These are phyloP conservation scores for Boletus vermiculosoides DNA, from an alignment of 768 basidiomycete genomes.

Conservation along the genomic window DNA sequence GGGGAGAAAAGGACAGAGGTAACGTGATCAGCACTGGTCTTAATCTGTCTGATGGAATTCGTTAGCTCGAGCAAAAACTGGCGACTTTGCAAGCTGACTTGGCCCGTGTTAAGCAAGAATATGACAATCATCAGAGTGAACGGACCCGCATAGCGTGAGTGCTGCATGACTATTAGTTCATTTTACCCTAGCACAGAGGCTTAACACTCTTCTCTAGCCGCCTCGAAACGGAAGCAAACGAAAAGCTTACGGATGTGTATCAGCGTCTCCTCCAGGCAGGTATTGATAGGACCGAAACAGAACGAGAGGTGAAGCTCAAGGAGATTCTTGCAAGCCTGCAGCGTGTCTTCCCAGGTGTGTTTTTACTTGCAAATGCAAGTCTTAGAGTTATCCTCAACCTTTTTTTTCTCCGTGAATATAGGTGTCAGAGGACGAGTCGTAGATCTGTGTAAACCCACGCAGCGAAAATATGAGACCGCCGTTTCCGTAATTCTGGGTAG, in stretches of 20 bases:
- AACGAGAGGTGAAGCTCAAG: slow-evolving; percentile 79
- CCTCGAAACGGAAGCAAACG: slow-evolving; percentile 88
- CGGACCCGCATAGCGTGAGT: slow-evolving; percentile 69
- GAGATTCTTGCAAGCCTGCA: slow-evolving; percentile 84
- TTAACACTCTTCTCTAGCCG: slow-evolving; percentile 48
- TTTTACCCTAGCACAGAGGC: background rate
- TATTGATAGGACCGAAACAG: slow-evolving; percentile 82
- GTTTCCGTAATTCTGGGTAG: slow-evolving; percentile 91
- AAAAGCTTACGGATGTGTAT: slow-evolving; percentile 81
- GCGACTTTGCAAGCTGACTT: slow-evolving; percentile 57
- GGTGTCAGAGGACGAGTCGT: slow-evolving; percentile 91
- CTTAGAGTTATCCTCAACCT: background rate
- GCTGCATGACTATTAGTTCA: background rate
- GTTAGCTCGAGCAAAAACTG: slow-evolving; percentile 59
- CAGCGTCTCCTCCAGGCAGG: slow-evolving; percentile 87
- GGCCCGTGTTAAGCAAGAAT: slow-evolving; percentile 65
- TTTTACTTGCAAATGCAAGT: background rate
- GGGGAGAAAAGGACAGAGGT: slow-evolving; percentile 61
- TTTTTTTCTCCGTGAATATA: slow-evolving; percentile 23
- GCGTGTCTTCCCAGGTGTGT: slow-evolving; percentile 80
- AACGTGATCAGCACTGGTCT: background rate
- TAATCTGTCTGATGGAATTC: background rate
- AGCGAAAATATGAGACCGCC: slow-evolving; percentile 88
- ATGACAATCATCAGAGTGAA: slow-evolving; percentile 86
- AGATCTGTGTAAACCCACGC: slow-evolving; percentile 93